Evolutionary conservation across 441 rosid genomes (phyloP).

Genomic region (Codiaeum variegatum): DNA sequence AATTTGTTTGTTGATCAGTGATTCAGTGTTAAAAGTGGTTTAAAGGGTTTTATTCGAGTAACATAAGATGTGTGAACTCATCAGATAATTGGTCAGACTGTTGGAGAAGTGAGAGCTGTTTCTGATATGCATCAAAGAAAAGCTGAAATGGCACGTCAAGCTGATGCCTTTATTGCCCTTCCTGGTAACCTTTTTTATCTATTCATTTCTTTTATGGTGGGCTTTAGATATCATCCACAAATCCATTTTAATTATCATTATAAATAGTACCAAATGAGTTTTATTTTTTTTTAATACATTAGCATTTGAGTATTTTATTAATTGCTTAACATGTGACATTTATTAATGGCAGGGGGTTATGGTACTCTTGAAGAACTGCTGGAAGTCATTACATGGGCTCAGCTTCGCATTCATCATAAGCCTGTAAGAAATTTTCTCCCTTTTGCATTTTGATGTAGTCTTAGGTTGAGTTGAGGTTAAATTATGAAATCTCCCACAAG

Average conservation of each 20-base stretch:
- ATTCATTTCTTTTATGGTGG: neutral
- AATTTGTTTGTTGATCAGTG: neutral
- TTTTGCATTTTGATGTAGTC: neutral
- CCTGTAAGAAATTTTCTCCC: conserved; percentile 51
- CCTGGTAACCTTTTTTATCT: conserved; percentile 49
- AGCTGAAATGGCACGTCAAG: conserved; percentile 90
- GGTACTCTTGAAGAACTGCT: conserved; percentile 95
- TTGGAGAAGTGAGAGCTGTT: conserved; percentile 93
- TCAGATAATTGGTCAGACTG: conserved; percentile 89
- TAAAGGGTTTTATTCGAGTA: neutral
- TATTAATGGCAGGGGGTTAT: conserved; percentile 66
- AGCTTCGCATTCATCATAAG: conserved; percentile 90
- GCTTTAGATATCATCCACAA: conserved; percentile 2
- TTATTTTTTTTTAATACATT: too few species aligned
- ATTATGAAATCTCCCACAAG: too few species aligned
- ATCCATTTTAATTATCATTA: neutral
- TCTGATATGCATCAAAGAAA: conserved; percentile 97
- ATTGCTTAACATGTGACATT: neutral
- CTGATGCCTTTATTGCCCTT: conserved; percentile 95
- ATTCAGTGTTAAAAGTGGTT: neutral
- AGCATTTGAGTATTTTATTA: neutral
- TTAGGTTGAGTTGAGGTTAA: neutral
- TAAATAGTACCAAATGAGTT: too few species aligned
- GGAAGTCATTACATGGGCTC: conserved; percentile 96
- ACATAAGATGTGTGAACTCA: conserved; percentile 26